Base-by-base conservation (phyloP, 2,329 filamentous ascomycete genomes). In the Fusarium setosum region DNA sequence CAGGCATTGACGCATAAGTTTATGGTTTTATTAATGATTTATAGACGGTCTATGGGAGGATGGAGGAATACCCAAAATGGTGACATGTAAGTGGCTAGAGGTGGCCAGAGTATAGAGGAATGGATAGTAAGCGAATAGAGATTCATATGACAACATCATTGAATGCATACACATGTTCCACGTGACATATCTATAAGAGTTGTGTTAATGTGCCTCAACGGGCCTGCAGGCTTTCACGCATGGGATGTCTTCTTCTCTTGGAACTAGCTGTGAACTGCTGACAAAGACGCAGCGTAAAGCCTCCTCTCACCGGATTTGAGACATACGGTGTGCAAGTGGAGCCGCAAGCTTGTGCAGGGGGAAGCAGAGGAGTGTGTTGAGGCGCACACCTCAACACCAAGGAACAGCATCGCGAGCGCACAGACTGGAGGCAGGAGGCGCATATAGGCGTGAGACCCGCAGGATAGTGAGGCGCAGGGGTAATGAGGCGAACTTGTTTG, bases 1-100 rank as follows among this genome's bases (percentile, higher is more conserved):
- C 69, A 17, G 72, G 72, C 15, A 73, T 73, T 58, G 70, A 72
- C 32, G 38, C 44, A 41, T 72, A 48, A 52, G 21, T 51, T 48
- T 53, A 45, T 34, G 40, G 21, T 44, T 48, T 56, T 49, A 17
- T 42, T 20, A n/a, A 50, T 35, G 35, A 50, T 35, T 53, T 47
- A 56, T 17, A 47, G 26, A 47, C 35, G 54, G 41, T 50, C 41
- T 51, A 57, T 12, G 15, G 26, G 21, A 59, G 55, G 56, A 51
- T 52, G 31, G 61, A 59, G 38, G 47, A 63, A 72, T 72, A 72
- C 69, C 70, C 64, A 49, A 52, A 50, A 53, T n/a, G 32, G 40
- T 35, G 23, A 31, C 50, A 18, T 51, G 38, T 50, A 21, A 57
- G 40, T 48, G 56, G 42, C 24, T 9, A 15, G 44, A 21, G 37